phyloP scores from a whole-genome alignment of 2,329 filamentous ascomycete genomes.

The Monosporascus sp. region DNA sequence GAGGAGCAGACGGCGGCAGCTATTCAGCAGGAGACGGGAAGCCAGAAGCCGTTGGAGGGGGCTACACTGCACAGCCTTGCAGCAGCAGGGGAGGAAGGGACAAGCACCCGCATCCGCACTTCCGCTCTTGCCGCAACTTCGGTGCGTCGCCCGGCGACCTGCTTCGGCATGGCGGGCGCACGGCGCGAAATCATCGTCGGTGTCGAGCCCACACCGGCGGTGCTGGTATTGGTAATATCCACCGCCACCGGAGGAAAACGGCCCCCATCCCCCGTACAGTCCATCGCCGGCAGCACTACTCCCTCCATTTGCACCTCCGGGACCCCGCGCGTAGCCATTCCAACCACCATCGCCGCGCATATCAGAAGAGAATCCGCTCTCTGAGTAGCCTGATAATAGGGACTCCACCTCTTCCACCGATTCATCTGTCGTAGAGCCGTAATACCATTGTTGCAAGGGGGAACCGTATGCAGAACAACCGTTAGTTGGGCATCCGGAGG shows the following conservation, averaged over 20 bases:
- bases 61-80: no score
- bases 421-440: constrained; percentile 11
- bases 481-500: constrained; percentile 6
- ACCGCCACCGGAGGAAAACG: background rate
- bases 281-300: background rate
- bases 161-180: no score
- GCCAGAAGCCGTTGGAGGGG: no score
- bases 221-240: background rate
- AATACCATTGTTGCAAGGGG: constrained; percentile 18
- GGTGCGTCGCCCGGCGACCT: no score
- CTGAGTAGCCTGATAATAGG: constrained; percentile 18
- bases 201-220: background rate
- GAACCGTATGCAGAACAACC: constrained; percentile 7
- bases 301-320: background rate
- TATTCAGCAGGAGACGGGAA: no score
- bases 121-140: no score
- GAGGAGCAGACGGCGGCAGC: no score
- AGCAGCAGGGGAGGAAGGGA: no score
- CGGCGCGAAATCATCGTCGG: no score
- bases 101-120: no score
- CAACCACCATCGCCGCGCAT: background rate
- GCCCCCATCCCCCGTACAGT: background rate
- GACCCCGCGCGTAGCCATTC: background rate
- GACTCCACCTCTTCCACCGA: constrained; percentile 7
- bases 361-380: constrained; percentile 16